Base-by-base conservation (phyloP, 768 basidiomycete genomes). In the Dioszegia hungarica region DNA sequence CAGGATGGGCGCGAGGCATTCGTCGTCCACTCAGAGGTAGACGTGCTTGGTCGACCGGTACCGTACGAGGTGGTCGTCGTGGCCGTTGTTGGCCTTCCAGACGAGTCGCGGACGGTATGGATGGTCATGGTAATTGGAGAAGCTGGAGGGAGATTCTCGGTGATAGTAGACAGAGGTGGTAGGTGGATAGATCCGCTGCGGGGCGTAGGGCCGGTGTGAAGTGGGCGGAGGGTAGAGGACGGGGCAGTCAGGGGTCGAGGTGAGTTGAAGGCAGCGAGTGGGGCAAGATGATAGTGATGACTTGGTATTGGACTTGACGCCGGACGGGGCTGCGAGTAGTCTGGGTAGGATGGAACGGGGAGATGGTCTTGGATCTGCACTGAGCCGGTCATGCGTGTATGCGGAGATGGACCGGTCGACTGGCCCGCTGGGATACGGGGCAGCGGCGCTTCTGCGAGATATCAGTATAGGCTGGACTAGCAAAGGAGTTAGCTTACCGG, bases 31-130 rank as follows among this genome's bases (percentile, higher is more conserved):
- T 36, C 36, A 10, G 36, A 25, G 45, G 39, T 40, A 38, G 68
- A 40, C 43, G 70, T 2, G 73, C 69, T 46, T 77, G 50, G 52
- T 40, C 40, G 38, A 24, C 39, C 28, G n/a, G n/a, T n/a, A 20
- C 19, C 14, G 28, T 9, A 48, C 46, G 17, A 29, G 19, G 8
- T 5, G 46, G 27, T n/a, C 14, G 38, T 52, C 2, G 31, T 27
- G 3, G 25, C n/a, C 2, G 50, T 39, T 3, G 12, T 41, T 17
- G 22, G 8, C 2, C 38, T 36, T 24, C 12, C 22, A 17, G 29
- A 2, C 6, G 28, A 17, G n/a, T 41, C 50, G 12, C 50, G 38
- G 38, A 41, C 9, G 8, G 19, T 10, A 36, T 20, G 3, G 25
- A 48, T 14, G 11, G 34, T 9, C 8, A 10, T 3, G 15, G 5